These are phyloP conservation scores for Thraustotheca clavata DNA, from an alignment of 352 stramenopile genomes.

Conservation along the genomic window DNA sequence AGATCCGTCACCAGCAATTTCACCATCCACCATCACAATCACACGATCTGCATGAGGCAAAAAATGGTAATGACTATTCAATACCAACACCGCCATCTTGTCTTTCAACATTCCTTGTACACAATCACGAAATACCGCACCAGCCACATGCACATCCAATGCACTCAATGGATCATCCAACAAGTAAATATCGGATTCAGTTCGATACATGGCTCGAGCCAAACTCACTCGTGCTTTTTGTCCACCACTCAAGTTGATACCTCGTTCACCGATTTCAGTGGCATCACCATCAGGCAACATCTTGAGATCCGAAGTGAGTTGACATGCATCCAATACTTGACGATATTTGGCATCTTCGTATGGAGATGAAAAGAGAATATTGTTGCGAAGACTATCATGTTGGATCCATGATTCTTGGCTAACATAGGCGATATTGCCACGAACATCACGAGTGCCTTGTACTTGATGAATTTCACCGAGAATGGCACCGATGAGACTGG, in stretches of 20 bases:
- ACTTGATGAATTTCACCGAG: conserved; percentile 34
- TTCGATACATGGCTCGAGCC: conserved; percentile 47
- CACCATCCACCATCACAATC: conserved; percentile 31
- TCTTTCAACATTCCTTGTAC: conserved; percentile 26
- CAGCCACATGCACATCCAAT: conserved; percentile 41
- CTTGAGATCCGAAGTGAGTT: conserved; percentile 81
- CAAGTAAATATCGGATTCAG: conserved; percentile 42
- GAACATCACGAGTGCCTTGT: conserved; percentile 15
- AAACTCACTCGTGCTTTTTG: conserved; percentile 69
- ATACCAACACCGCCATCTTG: conserved; percentile 34
- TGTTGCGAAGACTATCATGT: conserved; percentile 39
- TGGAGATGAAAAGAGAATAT: conserved; percentile 33
- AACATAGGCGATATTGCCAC: conserved; percentile 28
- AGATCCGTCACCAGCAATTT: conserved; percentile 64
- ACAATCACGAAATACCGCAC: conserved; percentile 32
- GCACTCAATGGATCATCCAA: conserved; percentile 62
- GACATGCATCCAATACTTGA: conserved; percentile 61
- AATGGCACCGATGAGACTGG: conserved; percentile 47
- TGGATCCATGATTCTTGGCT: conserved; percentile 53
- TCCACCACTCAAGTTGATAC: conserved; percentile 78
- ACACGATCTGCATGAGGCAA: conserved; percentile 32
- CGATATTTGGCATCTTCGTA: conserved; percentile 43
- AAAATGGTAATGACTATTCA: conserved; percentile 41
- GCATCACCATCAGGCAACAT: conserved; percentile 80
- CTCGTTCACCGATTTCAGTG: conserved; percentile 60